Evolutionary conservation across 2,329 filamentous ascomycete species (phyloP), one percentile per base, ranked within the genome.

Genomic region (Diaporthe velutina): DNA sequence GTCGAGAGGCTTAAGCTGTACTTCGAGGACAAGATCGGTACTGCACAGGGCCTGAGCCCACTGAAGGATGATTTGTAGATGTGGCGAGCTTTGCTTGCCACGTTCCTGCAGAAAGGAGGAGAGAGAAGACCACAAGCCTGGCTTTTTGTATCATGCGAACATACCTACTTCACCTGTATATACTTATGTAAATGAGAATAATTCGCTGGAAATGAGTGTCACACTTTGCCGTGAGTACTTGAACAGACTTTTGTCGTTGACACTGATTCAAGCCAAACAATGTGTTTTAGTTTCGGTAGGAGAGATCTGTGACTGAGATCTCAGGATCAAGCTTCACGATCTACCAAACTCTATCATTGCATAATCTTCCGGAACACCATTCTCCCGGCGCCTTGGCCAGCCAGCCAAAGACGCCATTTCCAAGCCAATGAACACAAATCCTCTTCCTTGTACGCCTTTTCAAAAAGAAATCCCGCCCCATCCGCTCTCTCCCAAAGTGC

Each of bases 1-100:
- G 83, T 88, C 0, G 86, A 88, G 80, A 81, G 85, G 74, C 76
- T 84, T 54, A 81, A 81, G 72, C 81, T 86, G 52, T 86, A 80
- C 75, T 86, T 85, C 57, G 86, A 89, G 80, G 77, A 79, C 4
- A 81, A 77, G 17, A 77, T 88, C 42, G 87, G 87, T 3, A 81
- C 83, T 1, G 80, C 86, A 0, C 83, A 86, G 77, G 86, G 86
- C 1, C 45, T 81, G 12, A 85, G 83, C 76, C 85, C 86, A 22
- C 74, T 83, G 1, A 70, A 74, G 30, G 76, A 77, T 40, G 68
- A 60, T 28, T 8, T 74, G 68, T 71, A 71, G 40, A 54, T 22
- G 45, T 3, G 17, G 25, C 9, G 38, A 45, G n/a, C 38, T 4
- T 17, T 19, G 45, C 1, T 15, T n/a, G 2, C 28, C 19, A 25